A percentile compares a stretch with the other conserved stretches of the same genome.
Evolutionary conservation across 352 stramenopile species (phyloP).

Genomic region (Phytophthora fragariae): DNA sequence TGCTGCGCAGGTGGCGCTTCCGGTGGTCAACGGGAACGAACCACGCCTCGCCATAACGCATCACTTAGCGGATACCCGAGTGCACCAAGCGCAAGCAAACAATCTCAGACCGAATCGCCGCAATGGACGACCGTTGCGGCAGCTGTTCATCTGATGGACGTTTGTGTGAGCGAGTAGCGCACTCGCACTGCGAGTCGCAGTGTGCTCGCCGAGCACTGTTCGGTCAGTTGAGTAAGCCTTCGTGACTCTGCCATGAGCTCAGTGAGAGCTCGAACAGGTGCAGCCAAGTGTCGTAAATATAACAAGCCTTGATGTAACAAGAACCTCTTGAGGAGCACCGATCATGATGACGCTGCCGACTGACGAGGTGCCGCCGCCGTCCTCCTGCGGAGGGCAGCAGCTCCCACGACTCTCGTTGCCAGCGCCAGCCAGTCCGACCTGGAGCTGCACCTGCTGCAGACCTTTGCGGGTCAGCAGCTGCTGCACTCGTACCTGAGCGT

Average conservation of each 20-base stretch:
- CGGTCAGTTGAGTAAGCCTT: too few species aligned
- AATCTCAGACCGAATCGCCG: neutral
- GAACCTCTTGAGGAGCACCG: too few species aligned
- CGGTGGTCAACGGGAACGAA: slow-evolving; percentile 37
- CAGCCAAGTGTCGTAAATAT: too few species aligned
- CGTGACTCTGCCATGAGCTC: too few species aligned
- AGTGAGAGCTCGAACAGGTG: too few species aligned
- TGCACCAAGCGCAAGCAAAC: slow-evolving; percentile 14
- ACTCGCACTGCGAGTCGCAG: too few species aligned
- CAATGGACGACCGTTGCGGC: neutral
- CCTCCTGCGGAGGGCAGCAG: slow-evolving; percentile 21
- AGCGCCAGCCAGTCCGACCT: slow-evolving; percentile 49
- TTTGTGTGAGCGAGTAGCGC: too few species aligned
- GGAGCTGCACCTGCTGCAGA: slow-evolving; percentile 66
- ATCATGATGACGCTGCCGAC: slow-evolving; percentile 41
- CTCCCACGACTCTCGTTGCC: slow-evolving; percentile 13
- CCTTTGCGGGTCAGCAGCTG: slow-evolving; percentile 54
- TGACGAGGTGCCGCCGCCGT: slow-evolving; percentile 37
- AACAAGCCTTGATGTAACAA: too few species aligned
- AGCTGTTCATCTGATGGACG: neutral
- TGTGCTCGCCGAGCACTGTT: too few species aligned
- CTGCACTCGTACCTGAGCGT: slow-evolving; percentile 51
- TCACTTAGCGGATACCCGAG: slow-evolving; percentile 33
- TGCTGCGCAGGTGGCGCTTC: slow-evolving; percentile 33
- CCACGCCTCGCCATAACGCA: slow-evolving; percentile 28